Evolutionary conservation across 345 rosid genomes (phyloP), one percentile per base, ranked within the genome.

Genomic region (Aquilaria yunnanensis): DNA sequence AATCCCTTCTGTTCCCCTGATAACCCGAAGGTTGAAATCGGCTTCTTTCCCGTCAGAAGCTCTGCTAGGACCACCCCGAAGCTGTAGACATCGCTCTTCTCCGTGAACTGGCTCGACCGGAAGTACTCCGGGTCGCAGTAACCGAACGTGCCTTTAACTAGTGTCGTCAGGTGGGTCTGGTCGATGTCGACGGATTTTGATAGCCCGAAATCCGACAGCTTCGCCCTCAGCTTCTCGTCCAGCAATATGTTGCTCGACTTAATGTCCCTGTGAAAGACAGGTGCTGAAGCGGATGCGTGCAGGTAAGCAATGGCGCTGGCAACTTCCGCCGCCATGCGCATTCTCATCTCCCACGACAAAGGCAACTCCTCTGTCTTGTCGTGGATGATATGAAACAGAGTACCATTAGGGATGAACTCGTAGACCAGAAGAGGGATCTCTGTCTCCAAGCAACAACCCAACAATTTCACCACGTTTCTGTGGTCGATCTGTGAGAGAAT

Each of bases 371-470:
- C 51, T 32, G 11, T 32, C 12, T 60, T 57, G 34, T 63, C 70
- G 6, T 72, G 77, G 29, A 72, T 68, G 57, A 61, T 62, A 2
- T 72, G 72, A 1, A 34, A 76, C 33, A 72, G 77, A 12, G 76
- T 62, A 10, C 72, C 74, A 68, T n/a, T 72, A 6, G 53, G 43
- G 32, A 76, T 51, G 49, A 62, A 76, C 65, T 72, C 76, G 48
- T 72, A 76, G 9, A 76, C 66, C 43, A 72, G 29, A 30, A 72
- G 62, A 14, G 73, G 76, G 31, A 72, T 59, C 68, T 75, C 70
- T 12, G 52, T 49, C 16, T 12, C 13, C 9, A 49, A 11, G 43
- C 43, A 37, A 37, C 43, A 37, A 37, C 79, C 79, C n/a, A 71
- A 14, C 13, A 71, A 61, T 32, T 70, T 59, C 50, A 64, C 69